Percentiles rank a stretch among this genome's conserved stretches.
Conservation (phyloP, 192 early-diverging fungal genomes). For the Podila epigama region DNA sequence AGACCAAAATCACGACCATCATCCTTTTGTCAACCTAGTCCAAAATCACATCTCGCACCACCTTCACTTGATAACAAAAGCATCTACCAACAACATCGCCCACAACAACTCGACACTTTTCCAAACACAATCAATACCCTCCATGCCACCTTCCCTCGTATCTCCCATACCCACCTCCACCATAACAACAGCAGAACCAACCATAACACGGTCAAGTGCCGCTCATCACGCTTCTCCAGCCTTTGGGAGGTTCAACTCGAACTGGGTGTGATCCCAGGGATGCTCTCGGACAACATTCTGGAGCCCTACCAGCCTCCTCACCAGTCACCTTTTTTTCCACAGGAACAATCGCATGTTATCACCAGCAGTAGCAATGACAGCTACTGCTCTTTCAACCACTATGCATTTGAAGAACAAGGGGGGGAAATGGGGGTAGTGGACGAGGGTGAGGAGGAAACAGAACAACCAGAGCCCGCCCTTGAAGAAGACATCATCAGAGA, state of each 20-base stretch:
- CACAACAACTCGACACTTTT: not conserved
- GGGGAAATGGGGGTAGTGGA: not conserved
- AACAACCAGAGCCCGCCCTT: too few species aligned
- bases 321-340: not conserved
- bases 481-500: too few species aligned
- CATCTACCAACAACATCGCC: slow-evolving; percentile 3
- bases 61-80: not conserved
- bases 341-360: not conserved
- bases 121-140: too few species aligned
- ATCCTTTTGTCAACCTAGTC: not conserved
- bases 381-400: not conserved
- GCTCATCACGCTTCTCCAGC: slow-evolving; percentile 1
- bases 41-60: not conserved
- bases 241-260: slow-evolving; percentile 45
- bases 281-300: slow-evolving; percentile 27
- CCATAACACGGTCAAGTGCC: not conserved
- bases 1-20: not conserved
- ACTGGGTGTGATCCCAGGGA: slow-evolving; percentile 31
- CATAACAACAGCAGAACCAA: not conserved
- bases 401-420: not conserved
- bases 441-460: not conserved
- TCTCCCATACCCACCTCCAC: not conserved
- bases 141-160: slow-evolving; percentile 1
- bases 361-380: not conserved
- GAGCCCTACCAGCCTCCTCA: slow-evolving; percentile 10